Conservation (phyloP, 1,139 yeast species). For the Taphrina betulina region DNA sequence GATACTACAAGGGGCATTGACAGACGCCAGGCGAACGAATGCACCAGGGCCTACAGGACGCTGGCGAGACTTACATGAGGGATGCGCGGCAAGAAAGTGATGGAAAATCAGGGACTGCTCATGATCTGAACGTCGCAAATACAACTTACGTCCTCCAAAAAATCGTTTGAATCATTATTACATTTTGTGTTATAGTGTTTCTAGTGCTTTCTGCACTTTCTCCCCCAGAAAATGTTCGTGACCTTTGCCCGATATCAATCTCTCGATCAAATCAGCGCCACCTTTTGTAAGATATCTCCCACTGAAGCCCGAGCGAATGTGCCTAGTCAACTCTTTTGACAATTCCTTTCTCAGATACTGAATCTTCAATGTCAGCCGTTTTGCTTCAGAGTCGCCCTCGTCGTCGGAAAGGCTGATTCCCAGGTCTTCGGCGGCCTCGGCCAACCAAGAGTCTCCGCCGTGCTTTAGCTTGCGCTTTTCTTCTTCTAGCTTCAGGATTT, state of each 20-base stretch:
- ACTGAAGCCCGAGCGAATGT: slow-evolving; percentile 60
- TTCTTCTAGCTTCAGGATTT: slow-evolving; percentile 66
- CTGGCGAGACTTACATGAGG: no score
- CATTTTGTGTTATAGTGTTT: background rate
- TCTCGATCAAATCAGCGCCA: slow-evolving; percentile 76
- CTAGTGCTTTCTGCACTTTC: background rate
- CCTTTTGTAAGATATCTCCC: slow-evolving; percentile 76
- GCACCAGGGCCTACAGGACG: no score
- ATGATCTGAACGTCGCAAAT: no score
- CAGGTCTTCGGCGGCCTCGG: slow-evolving; percentile 88
- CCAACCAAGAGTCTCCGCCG: slow-evolving; percentile 58
- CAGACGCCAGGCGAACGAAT: no score
- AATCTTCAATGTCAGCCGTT: slow-evolving; percentile 20
- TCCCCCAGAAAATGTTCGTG: slow-evolving; percentile 70
- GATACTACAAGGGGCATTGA: no score
- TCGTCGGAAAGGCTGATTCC: slow-evolving; percentile 65
- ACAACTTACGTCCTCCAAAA: no score
- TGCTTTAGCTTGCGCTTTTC: slow-evolving; percentile 16
- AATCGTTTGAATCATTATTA: no score
- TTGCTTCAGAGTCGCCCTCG: slow-evolving; percentile 47
- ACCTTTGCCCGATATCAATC: slow-evolving; percentile 68
- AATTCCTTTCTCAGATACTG: slow-evolving; percentile 61
- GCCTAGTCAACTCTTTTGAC: slow-evolving; percentile 54
- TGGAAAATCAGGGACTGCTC: no score
- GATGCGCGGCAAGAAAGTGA: no score